phyloP scores from a whole-genome alignment of 2,329 filamentous ascomycete species.

The Whalleya microplaca region DNA sequence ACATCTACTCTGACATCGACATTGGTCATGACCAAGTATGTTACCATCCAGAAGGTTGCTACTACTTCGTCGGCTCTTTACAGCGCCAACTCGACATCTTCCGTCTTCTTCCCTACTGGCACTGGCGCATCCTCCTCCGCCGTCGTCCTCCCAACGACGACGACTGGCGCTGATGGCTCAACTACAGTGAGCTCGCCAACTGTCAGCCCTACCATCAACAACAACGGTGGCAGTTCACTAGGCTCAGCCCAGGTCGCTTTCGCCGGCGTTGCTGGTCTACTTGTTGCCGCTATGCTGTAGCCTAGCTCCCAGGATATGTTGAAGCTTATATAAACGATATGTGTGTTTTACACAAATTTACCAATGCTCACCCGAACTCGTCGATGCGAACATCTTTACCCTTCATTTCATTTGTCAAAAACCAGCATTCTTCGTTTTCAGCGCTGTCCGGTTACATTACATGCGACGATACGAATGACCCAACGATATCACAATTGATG shows the following conservation, averaged over 20 bases:
- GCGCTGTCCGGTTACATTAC: slow-evolving; percentile 33
- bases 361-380: slow-evolving; percentile 20
- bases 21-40: slow-evolving; percentile 53
- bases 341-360: neutral
- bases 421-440: slow-evolving; percentile 32
- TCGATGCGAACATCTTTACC: slow-evolving; percentile 34
- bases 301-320: slow-evolving; percentile 10
- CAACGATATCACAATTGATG: slow-evolving; percentile 29
- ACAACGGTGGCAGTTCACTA: slow-evolving; percentile 48
- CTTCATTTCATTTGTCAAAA: slow-evolving; percentile 40
- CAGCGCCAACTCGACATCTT: slow-evolving; percentile 40
- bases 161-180: slow-evolving; percentile 32
- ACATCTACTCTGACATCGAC: slow-evolving; percentile 51
- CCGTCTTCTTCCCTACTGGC: slow-evolving; percentile 35
- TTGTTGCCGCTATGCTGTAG: slow-evolving; percentile 58
- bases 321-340: no score
- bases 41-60: slow-evolving; percentile 52
- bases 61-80: slow-evolving; percentile 27
- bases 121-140: slow-evolving; percentile 37
- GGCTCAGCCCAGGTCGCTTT: slow-evolving; percentile 49
- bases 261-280: slow-evolving; percentile 54
- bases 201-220: slow-evolving; percentile 40
- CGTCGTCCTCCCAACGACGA: slow-evolving; percentile 30
- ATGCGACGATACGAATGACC: slow-evolving; percentile 36
- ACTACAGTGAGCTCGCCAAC: slow-evolving; percentile 36